phyloP scores from a whole-genome alignment of 192 early-diverging fungal species.

The Coemansia sp. region DNA sequence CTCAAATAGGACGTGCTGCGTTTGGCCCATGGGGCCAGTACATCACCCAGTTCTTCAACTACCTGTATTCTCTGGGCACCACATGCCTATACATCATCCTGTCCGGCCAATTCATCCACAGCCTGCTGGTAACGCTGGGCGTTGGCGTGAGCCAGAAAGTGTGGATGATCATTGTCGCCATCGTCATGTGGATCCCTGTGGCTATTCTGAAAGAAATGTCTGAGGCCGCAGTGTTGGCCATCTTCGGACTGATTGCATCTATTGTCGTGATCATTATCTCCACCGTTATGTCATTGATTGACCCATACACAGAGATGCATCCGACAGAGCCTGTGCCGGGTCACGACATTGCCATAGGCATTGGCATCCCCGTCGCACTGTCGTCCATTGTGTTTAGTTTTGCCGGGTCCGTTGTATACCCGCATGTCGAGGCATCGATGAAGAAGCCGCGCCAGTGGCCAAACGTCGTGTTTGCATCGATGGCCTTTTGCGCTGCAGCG shows the following conservation, averaged over 20 bases:
- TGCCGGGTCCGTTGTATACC: conserved; percentile 75
- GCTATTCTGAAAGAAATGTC: conserved; percentile 72
- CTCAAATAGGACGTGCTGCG: conserved; percentile 66
- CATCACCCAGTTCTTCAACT: conserved; percentile 63
- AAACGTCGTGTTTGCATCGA: conserved; percentile 57
- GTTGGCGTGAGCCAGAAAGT: conserved; percentile 49
- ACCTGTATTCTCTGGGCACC: conserved; percentile 65
- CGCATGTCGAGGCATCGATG: conserved; percentile 78
- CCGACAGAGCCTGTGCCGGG: conserved; percentile 18
- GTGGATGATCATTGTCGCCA: conserved; percentile 62
- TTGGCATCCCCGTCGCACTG: conserved; percentile 62
- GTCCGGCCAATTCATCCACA: conserved; percentile 64
- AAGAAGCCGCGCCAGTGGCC: conserved; percentile 66
- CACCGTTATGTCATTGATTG: conserved; percentile 51
- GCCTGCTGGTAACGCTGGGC: conserved; percentile 53
- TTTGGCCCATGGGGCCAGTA: conserved; percentile 65
- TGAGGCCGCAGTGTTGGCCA: conserved; percentile 69
- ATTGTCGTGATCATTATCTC: conserved; percentile 67
- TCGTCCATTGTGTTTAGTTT: conserved; percentile 75
- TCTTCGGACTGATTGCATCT: conserved; percentile 69
- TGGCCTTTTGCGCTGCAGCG: conserved; percentile 61
- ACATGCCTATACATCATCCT: conserved; percentile 70
- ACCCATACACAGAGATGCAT: conserved; percentile 41
- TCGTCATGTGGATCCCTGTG: conserved; percentile 65
- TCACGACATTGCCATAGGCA: conserved; percentile 36